Conservation (phyloP, 495 filamentous ascomycete species). For the Glarea lozoyensis region DNA sequence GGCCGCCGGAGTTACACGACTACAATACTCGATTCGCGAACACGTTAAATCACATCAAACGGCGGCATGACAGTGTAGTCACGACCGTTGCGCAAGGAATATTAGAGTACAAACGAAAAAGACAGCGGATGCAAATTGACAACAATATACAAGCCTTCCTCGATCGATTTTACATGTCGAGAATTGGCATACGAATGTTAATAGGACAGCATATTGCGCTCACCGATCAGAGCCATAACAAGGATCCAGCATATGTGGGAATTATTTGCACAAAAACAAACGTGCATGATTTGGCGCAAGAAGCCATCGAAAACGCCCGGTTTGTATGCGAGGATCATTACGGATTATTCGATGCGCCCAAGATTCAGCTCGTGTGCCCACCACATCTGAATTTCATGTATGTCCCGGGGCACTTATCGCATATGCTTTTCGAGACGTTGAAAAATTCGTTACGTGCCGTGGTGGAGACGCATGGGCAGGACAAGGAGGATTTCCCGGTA, state of each 20-base stretch:
- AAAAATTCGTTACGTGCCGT: conserved; percentile 97
- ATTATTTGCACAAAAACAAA: conserved; percentile 99
- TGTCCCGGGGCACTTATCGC: conserved; percentile 90
- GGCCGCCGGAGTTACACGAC: conserved; percentile 89
- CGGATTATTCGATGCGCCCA: conserved; percentile 93
- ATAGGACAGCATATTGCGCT: conserved; percentile 97
- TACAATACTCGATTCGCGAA: conserved; percentile 88
- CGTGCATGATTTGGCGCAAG: conserved; percentile 87
- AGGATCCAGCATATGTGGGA: conserved; percentile 88
- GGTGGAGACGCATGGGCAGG: conserved; percentile 89
- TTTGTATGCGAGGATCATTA: conserved; percentile 99
- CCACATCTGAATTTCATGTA: conserved; percentile 97
- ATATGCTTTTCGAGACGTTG: conserved; percentile 98
- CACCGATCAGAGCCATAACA: conserved; percentile 79
- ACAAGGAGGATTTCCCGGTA: conserved; percentile 90
- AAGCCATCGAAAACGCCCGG: conserved; percentile 95
- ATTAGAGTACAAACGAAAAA: conserved; percentile 91
- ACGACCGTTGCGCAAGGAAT: conserved; percentile 95
- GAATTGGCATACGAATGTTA: conserved; percentile 98
- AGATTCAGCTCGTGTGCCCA: conserved; percentile 91
- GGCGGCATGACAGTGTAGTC: conserved; percentile 92
- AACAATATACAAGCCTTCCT: conserved; percentile 93
- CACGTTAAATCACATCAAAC: conserved; percentile 83
- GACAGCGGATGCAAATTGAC: conserved; percentile 97
- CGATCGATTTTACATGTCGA: conserved; percentile 98